Conservation (phyloP, 2,329 filamentous ascomycete species). For the Erysiphe neolycopersici region DNA sequence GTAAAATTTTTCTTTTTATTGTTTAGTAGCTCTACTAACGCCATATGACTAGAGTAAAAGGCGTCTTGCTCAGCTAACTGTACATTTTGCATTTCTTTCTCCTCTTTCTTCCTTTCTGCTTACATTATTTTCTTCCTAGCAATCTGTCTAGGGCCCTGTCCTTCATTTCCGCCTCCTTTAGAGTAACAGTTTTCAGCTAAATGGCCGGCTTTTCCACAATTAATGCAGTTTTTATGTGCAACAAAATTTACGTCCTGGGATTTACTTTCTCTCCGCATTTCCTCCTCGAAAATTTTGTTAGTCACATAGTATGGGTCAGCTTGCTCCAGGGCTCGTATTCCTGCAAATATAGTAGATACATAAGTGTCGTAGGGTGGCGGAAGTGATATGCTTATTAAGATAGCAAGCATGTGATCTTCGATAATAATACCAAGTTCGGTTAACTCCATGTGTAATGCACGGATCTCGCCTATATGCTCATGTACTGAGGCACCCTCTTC, state of each 20-base stretch:
- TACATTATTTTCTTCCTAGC: neutral
- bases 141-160: neutral
- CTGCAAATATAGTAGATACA: neutral
- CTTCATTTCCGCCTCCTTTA: neutral
- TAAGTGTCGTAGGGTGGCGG: neutral
- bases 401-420: neutral
- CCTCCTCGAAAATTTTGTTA: slow-evolving; percentile 1
- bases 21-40: neutral
- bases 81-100: neutral
- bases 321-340: neutral
- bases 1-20: neutral
- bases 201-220: neutral
- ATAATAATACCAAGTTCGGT: neutral
- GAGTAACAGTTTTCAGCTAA: neutral
- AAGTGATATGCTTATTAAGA: neutral
- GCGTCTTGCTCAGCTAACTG: neutral
- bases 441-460: neutral
- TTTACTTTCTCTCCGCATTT: neutral
- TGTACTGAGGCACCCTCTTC: neutral
- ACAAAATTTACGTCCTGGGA: neutral
- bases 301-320: neutral
- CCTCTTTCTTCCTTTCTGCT: neutral
- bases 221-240: neutral
- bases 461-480: neutral
- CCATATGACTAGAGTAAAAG: neutral